Conservation (phyloP, 2,329 filamentous ascomycete genomes). For the Arthrobotrys musiformis region DNA sequence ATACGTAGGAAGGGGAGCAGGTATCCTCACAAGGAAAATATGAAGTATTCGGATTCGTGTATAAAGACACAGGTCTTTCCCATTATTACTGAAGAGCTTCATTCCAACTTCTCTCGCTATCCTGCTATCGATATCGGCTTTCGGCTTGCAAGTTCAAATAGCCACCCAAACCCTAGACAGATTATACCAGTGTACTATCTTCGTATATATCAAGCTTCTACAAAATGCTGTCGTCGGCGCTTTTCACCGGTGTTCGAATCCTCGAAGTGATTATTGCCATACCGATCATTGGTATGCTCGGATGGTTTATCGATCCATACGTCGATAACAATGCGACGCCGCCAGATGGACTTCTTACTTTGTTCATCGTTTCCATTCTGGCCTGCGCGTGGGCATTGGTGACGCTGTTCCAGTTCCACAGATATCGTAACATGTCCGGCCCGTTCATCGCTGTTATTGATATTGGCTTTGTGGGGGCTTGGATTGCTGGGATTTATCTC, state of each 20-base stretch:
- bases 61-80: slow-evolving; percentile 33
- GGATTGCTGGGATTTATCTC: slow-evolving; percentile 72
- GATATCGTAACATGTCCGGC: slow-evolving; percentile 70
- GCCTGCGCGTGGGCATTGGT: slow-evolving; percentile 73
- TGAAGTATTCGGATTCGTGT: neutral
- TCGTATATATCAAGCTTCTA: neutral
- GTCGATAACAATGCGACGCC: slow-evolving; percentile 70
- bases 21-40: neutral
- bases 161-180: neutral
- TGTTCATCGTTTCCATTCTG: slow-evolving; percentile 75
- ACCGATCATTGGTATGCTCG: slow-evolving; percentile 74
- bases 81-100: neutral
- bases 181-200: too few species aligned
- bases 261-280: slow-evolving; percentile 62
- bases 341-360: slow-evolving; percentile 72
- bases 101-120: slow-evolving; percentile 16
- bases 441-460: slow-evolving; percentile 72
- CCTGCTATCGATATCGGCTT: slow-evolving; percentile 11
- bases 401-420: slow-evolving; percentile 75
- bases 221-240: slow-evolving; percentile 38
- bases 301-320: slow-evolving; percentile 74
- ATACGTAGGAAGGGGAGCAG: too few species aligned
- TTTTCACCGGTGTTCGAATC: slow-evolving; percentile 50
- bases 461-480: slow-evolving; percentile 71
- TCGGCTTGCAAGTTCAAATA: neutral